Conservation (phyloP, 2,329 filamentous ascomycete genomes). For the Stachybotrys chartarum region DNA sequence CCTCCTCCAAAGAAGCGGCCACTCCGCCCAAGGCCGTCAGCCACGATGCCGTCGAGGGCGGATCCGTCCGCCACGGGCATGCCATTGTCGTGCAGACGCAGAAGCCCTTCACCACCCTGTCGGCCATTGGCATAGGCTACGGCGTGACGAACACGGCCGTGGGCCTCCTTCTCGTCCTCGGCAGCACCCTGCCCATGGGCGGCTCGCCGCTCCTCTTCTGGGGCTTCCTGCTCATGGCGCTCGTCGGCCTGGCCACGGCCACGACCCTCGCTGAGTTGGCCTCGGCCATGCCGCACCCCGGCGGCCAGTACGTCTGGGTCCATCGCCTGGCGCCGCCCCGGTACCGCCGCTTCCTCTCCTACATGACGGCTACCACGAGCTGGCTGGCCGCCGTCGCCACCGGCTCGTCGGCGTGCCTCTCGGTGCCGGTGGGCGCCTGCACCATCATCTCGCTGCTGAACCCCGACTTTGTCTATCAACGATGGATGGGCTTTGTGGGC, state of each 20-base stretch:
- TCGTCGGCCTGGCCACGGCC: slow-evolving; percentile 15
- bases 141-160: slow-evolving; percentile 17
- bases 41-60: not conserved
- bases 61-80: slow-evolving; percentile 8
- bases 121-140: slow-evolving; percentile 17
- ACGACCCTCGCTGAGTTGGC: slow-evolving; percentile 18
- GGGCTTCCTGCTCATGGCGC: slow-evolving; percentile 15
- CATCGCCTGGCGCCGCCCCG: slow-evolving; percentile 10
- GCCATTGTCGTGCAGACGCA: slow-evolving; percentile 11
- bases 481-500: slow-evolving; percentile 19
- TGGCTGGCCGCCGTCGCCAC: slow-evolving; percentile 18
- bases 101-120: slow-evolving; percentile 24
- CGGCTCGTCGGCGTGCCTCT: slow-evolving; percentile 14
- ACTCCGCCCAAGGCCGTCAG: not conserved
- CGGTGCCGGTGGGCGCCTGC: slow-evolving; percentile 12
- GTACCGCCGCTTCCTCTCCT: slow-evolving; percentile 11
- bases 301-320: slow-evolving; percentile 20
- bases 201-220: slow-evolving; percentile 16
- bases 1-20: not conserved
- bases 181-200: slow-evolving; percentile 12
- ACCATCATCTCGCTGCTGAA: slow-evolving; percentile 13
- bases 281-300: slow-evolving; percentile 19
- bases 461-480: slow-evolving; percentile 14
- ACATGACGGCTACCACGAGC: slow-evolving; percentile 15
- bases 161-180: slow-evolving; percentile 13